Conservation (phyloP, 164 flowering plant genomes). For the Chloranthus sessilifolius region DNA sequence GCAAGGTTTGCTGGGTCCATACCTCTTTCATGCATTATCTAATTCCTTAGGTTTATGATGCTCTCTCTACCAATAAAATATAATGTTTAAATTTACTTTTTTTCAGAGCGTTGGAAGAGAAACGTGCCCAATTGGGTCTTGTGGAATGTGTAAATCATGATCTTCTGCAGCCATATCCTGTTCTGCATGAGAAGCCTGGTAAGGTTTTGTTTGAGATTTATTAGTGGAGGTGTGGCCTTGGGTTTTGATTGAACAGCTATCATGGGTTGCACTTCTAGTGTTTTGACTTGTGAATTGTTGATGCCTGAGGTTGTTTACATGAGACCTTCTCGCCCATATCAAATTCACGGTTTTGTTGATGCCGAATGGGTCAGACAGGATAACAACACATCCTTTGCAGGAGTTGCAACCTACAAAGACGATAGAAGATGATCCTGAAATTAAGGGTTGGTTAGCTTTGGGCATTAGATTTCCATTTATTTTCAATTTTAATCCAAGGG, state of each 20-base stretch:
- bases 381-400: constrained; percentile 76
- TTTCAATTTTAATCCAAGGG: too few relatives aligned
- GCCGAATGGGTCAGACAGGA: constrained; percentile 94
- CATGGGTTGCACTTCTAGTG: too few relatives aligned
- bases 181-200: constrained; percentile 95
- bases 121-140: constrained; percentile 82
- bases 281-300: too few relatives aligned
- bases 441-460: constrained; percentile 89
- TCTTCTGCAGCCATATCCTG: constrained; percentile 94
- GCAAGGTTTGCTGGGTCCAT: constrained; percentile 48
- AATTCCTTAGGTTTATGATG: not conserved
- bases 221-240: too few relatives aligned
- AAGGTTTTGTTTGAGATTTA: constrained; percentile 11
- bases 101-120: constrained; percentile 83
- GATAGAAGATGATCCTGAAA: constrained; percentile 72
- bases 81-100: not conserved
- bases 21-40: not conserved
- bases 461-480: too few relatives aligned
- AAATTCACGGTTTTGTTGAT: constrained; percentile 91
- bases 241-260: too few relatives aligned
- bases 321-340: constrained; percentile 84
- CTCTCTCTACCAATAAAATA: not conserved
- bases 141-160: constrained; percentile 96
- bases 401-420: constrained; percentile 73
- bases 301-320: constrained; percentile 37